These are phyloP conservation scores for Syzygium jambos DNA, from an alignment of 345 rosid species.

Conservation along the genomic window DNA sequence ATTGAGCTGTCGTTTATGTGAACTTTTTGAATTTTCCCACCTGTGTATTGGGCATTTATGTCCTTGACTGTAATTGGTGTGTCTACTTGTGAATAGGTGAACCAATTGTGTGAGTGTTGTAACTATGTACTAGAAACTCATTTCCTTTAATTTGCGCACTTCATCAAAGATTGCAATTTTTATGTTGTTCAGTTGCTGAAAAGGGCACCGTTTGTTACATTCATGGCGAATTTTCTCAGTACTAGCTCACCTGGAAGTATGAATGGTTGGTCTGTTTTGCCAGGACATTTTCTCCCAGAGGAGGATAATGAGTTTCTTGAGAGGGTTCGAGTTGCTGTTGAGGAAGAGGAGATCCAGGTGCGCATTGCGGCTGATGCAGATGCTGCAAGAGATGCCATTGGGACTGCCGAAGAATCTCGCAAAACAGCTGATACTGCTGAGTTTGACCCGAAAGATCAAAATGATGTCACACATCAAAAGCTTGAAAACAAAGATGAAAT, in stretches of 20 bases:
- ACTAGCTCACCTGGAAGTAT: not conserved
- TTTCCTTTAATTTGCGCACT: not conserved
- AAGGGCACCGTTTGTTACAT: not conserved
- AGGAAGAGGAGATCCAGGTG: slow-evolving; percentile 84
- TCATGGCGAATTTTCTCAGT: not conserved
- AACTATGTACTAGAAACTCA: not conserved
- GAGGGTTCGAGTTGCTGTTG: slow-evolving; percentile 84
- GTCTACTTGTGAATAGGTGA: not conserved
- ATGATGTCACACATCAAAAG: slow-evolving; percentile 6
- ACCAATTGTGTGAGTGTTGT: not conserved
- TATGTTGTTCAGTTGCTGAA: not conserved
- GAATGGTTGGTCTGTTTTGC: not conserved
- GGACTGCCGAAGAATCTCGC: slow-evolving; percentile 47
- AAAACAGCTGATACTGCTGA: slow-evolving; percentile 16
- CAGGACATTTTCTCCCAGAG: slow-evolving; percentile 92
- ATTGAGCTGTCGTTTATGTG: not conserved
- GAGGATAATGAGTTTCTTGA: slow-evolving; percentile 95
- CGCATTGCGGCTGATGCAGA: slow-evolving; percentile 52
- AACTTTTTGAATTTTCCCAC: slow-evolving; percentile 37
- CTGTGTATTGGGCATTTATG: slow-evolving; percentile 45
- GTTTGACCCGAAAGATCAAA: slow-evolving; percentile 11
- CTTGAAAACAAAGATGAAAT: slow-evolving; percentile 16
- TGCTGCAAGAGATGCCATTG: slow-evolving; percentile 58
- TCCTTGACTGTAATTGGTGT: not conserved
- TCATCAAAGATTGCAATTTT: not conserved